Conservation (phyloP, 768 basidiomycete species). For the Multifurca ochricompacta region DNA sequence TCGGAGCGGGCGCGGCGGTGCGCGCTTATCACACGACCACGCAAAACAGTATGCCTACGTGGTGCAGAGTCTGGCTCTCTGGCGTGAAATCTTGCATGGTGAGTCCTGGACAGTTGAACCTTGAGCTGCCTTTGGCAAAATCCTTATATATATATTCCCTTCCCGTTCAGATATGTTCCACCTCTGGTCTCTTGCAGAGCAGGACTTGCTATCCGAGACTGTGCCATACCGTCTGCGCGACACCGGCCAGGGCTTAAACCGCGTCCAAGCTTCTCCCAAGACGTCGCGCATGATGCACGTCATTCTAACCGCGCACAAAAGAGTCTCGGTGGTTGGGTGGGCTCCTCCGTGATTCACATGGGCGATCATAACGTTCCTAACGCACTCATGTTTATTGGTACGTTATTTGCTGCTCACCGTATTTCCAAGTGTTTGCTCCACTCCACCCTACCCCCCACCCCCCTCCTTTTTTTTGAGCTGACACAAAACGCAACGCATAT, state of each 20-base stretch:
- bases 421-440: background rate
- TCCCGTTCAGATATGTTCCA: constrained; percentile 75
- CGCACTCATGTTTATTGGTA: constrained; percentile 78
- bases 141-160: no score
- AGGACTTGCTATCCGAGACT: constrained; percentile 71
- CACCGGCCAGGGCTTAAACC: constrained; percentile 86
- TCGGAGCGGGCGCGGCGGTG: constrained; percentile 71
- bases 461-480: no score
- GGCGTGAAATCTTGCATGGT: constrained; percentile 84
- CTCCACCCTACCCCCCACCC: no score
- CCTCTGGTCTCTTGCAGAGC: constrained; percentile 73
- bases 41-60: constrained; percentile 81
- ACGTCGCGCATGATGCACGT: constrained; percentile 88
- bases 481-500: background rate
- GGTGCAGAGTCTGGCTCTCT: constrained; percentile 77
- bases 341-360: constrained; percentile 84
- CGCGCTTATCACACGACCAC: constrained; percentile 78
- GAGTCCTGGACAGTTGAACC: no score
- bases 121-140: background rate
- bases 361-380: constrained; percentile 81
- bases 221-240: constrained; percentile 75
- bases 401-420: background rate
- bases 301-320: constrained; percentile 79
- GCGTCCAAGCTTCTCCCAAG: constrained; percentile 80
- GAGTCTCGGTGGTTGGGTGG: constrained; percentile 77